phyloP scores from a whole-genome alignment of 495 filamentous ascomycete species.

The Aspergillus conjunctus region DNA sequence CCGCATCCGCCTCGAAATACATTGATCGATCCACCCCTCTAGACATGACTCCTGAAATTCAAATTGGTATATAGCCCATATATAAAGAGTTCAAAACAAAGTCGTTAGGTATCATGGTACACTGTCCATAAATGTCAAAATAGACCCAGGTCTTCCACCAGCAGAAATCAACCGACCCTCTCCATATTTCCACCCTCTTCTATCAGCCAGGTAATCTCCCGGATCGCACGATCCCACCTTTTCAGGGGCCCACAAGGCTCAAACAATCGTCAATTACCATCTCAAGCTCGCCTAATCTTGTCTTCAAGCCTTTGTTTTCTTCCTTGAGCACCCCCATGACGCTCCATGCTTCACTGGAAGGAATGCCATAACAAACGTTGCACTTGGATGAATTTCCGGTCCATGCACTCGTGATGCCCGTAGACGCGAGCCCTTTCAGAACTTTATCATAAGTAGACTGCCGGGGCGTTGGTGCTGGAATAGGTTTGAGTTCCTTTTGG shows the following conservation, averaged over 20 bases:
- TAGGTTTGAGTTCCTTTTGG: constrained; percentile 29
- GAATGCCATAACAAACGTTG: constrained; percentile 60
- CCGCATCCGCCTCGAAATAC: constrained; percentile 11
- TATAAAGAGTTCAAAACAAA: constrained; percentile 5
- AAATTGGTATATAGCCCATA: constrained; percentile 12
- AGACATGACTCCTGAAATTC: not conserved
- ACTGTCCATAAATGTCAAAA: constrained; percentile 15
- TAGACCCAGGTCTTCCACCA: not conserved
- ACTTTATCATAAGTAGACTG: constrained; percentile 46
- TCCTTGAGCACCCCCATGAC: constrained; percentile 68
- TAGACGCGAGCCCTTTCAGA: constrained; percentile 44
- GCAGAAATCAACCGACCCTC: not conserved
- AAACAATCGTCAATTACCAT: constrained; percentile 70
- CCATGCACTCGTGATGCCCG: constrained; percentile 40
- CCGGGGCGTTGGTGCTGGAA: constrained; percentile 26
- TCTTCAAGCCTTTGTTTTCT: constrained; percentile 73
- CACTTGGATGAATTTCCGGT: constrained; percentile 47
- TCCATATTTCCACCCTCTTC: not conserved
- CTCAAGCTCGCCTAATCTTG: constrained; percentile 66
- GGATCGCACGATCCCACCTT: not conserved
- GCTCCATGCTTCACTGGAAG: constrained; percentile 69
- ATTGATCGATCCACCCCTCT: not conserved
- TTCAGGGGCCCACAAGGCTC: constrained; percentile 57
- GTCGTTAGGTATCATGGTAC: constrained; percentile 19
- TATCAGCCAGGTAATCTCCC: not conserved